Percentiles rank a stretch among this genome's conserved stretches.
Conservation (phyloP, 164 flowering plant species). For the Cinnamomum micranthum region DNA sequence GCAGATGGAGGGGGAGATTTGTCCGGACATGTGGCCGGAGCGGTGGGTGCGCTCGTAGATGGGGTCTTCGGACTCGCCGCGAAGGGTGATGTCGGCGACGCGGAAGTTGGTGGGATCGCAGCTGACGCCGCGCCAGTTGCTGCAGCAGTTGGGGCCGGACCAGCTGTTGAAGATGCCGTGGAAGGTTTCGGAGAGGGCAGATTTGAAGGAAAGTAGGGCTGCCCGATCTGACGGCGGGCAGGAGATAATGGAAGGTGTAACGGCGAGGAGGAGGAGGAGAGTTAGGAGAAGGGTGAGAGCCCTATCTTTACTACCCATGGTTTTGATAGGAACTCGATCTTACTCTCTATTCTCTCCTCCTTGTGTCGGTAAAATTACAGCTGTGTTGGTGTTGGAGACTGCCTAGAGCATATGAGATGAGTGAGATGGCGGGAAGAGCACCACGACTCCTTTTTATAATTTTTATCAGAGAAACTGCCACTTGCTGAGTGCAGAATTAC, state of each 20-base stretch:
- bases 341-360: background rate
- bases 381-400: no score
- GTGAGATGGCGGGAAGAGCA: background rate
- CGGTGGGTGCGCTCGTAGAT: slow-evolving; percentile 51
- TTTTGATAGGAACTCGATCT: background rate
- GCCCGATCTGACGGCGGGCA: slow-evolving; percentile 71
- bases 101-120: slow-evolving; percentile 60
- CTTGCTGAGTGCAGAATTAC: background rate
- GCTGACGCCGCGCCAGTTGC: slow-evolving; percentile 74
- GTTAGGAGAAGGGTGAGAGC: background rate
- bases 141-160: slow-evolving; percentile 80
- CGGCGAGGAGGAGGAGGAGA: slow-evolving; percentile 8
- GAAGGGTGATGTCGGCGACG: slow-evolving; percentile 74
- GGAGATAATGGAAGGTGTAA: slow-evolving; percentile 18
- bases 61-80: slow-evolving; percentile 89
- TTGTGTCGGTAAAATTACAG: no score
- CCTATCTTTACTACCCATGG: background rate
- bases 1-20: slow-evolving; percentile 71
- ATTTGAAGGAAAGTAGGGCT: slow-evolving; percentile 59
- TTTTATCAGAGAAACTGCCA: background rate
- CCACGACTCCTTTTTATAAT: background rate
- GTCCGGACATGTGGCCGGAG: slow-evolving; percentile 80
- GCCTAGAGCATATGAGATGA: background rate
- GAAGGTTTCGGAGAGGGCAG: slow-evolving; percentile 55
- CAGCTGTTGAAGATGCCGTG: slow-evolving; percentile 79